Conservation (phyloP, 2,329 filamentous ascomycete species). For the Fusarium concolor region DNA sequence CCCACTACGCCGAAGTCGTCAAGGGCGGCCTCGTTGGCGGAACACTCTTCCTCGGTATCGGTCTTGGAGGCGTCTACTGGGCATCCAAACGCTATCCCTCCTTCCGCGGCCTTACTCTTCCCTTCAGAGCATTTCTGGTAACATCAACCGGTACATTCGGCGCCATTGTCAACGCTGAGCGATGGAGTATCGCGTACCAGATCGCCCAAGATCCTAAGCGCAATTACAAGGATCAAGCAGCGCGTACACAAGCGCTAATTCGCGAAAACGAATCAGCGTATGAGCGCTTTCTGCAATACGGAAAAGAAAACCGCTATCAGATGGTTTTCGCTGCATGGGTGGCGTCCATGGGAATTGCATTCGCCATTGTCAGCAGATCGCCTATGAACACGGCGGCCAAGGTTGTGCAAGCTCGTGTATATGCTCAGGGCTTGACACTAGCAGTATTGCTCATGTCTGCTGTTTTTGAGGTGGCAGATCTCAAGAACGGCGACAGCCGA, state of each 20-base stretch:
- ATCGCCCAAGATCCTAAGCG: conserved; percentile 73
- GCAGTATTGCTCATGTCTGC: conserved; percentile 85
- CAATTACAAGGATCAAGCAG: conserved; percentile 72
- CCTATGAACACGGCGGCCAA: conserved; percentile 82
- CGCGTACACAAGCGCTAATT: conserved; percentile 65
- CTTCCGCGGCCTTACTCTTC: conserved; percentile 85
- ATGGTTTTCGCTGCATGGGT: conserved; percentile 90
- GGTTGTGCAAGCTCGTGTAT: conserved; percentile 93
- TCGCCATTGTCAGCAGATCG: conserved; percentile 81
- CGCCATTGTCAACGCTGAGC: conserved; percentile 89
- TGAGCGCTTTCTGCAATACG: conserved; percentile 77
- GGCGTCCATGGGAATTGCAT: conserved; percentile 80
- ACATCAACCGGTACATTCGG: conserved; percentile 84
- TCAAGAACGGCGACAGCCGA: conserved; percentile 77
- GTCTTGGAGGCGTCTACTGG: conserved; percentile 72
- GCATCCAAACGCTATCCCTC: conserved; percentile 78
- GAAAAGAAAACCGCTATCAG: conserved; percentile 82
- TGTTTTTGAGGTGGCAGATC: conserved; percentile 83
- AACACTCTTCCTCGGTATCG: conserved; percentile 72
- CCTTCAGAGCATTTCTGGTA: conserved; percentile 90
- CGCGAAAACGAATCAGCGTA: conserved; percentile 66
- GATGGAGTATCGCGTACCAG: conserved; percentile 73
- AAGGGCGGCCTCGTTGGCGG: conserved; percentile 83
- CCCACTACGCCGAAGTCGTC: conserved; percentile 84
- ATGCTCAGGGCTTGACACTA: conserved; percentile 89